phyloP scores from a whole-genome alignment of 23 red algal genomes.

The Gracilariopsis chorda region DNA sequence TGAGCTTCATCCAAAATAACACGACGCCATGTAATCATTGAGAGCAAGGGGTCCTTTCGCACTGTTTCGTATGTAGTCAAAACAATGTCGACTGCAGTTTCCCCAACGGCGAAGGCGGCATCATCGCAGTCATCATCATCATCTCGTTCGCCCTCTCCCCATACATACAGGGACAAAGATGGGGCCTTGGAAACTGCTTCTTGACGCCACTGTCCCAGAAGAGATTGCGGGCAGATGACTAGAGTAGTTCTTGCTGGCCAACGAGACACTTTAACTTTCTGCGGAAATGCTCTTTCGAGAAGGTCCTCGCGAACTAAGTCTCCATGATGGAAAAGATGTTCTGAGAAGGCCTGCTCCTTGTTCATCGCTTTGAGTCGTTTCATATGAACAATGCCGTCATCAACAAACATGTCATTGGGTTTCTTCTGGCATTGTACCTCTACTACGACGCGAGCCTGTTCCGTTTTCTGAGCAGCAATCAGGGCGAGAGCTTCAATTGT shows the following conservation, averaged over 20 bases:
- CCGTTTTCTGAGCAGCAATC: conserved; percentile 44
- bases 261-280: conserved; percentile 16
- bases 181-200: conserved; percentile 33
- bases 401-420: conserved; percentile 13
- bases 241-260: conserved; percentile 47
- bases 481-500: conserved; percentile 57
- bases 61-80: conserved; percentile 42
- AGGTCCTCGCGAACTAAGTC: conserved; percentile 7
- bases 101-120: conserved; percentile 27
- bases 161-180: conserved; percentile 31
- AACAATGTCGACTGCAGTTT: conserved; percentile 47
- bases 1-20: conserved; percentile 66
- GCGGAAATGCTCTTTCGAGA: conserved; percentile 13
- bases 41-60: conserved; percentile 9
- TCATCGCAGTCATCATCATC: not conserved
- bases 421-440: conserved; percentile 29
- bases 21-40: conserved; percentile 48
- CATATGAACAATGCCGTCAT: not conserved
- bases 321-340: conserved; percentile 22
- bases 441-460: not conserved
- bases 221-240: conserved; percentile 28
- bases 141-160: conserved; percentile 1
- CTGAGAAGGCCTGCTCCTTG: conserved; percentile 3
- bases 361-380: conserved; percentile 25
- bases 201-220: conserved; percentile 53